Evolutionary conservation across 2,329 filamentous ascomycete species (phyloP).

Genomic region (Clathrospora elynae): DNA sequence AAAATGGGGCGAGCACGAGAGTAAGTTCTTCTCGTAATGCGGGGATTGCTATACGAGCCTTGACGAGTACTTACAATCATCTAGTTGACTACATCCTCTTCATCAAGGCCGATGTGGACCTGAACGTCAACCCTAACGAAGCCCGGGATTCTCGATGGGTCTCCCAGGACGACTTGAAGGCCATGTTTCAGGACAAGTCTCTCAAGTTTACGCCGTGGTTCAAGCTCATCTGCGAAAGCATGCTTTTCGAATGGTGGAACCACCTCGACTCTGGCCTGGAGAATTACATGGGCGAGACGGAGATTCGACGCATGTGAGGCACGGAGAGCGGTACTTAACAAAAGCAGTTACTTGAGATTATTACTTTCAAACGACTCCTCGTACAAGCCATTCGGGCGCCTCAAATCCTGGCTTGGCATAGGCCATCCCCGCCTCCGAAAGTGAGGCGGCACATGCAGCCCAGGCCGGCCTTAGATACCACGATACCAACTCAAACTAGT

Average conservation of each 20-base stretch:
- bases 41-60: not conserved
- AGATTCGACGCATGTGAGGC: slow-evolving; percentile 80
- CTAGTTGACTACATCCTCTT: slow-evolving; percentile 98
- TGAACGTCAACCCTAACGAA: slow-evolving; percentile 84
- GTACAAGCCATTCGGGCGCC: slow-evolving; percentile 2
- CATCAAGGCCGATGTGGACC: slow-evolving; percentile 83
- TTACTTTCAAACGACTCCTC: not conserved
- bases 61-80: slow-evolving; percentile 26
- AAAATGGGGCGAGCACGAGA: slow-evolving; percentile 98
- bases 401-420: slow-evolving; percentile 12
- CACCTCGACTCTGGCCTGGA: slow-evolving; percentile 80
- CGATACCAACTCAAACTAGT: slow-evolving; percentile 23
- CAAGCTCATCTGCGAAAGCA: slow-evolving; percentile 96
- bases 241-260: slow-evolving; percentile 98
- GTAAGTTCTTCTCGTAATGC: slow-evolving; percentile 59
- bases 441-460: slow-evolving; percentile 31
- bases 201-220: slow-evolving; percentile 98
- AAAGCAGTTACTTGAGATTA: not conserved
- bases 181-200: slow-evolving; percentile 78
- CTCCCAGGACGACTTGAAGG: slow-evolving; percentile 77
- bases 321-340: not conserved
- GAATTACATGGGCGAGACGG: slow-evolving; percentile 81
- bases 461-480: slow-evolving; percentile 36
- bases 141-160: slow-evolving; percentile 86
- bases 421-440: slow-evolving; percentile 22